phyloP scores from a whole-genome alignment of 2,329 filamentous ascomycete genomes.

The Neurospora crassa region DNA sequence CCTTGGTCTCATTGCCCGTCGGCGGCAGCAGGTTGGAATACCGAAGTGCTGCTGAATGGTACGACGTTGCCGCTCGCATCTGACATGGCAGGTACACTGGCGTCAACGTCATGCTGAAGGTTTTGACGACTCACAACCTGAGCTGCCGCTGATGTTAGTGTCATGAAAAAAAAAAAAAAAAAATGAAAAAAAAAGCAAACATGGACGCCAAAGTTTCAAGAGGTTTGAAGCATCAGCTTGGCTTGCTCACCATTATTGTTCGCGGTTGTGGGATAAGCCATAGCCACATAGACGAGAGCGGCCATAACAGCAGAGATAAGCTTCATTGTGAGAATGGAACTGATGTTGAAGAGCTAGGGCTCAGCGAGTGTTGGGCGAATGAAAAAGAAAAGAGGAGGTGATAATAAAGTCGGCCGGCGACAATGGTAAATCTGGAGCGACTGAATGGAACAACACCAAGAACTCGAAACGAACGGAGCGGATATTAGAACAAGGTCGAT shows the following conservation, averaged over 20 bases:
- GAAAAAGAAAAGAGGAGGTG: neutral
- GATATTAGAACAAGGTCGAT: neutral
- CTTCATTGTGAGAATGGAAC: conserved; percentile 37
- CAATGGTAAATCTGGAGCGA: conserved; percentile 25
- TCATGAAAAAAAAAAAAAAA: too few relatives aligned
- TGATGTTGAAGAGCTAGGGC: neutral
- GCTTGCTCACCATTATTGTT: conserved; percentile 18
- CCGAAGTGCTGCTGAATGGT: conserved; percentile 32
- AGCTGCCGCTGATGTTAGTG: conserved; percentile 8
- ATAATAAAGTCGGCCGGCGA: conserved; percentile 40
- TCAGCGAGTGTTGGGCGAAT: neutral
- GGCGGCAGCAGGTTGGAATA: conserved; percentile 31
- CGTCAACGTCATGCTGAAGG: conserved; percentile 21
- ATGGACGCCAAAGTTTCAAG: neutral
- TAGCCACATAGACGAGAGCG: conserved; percentile 35
- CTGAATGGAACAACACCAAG: conserved; percentile 11
- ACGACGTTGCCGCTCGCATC: conserved; percentile 35
- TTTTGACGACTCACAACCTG: conserved; percentile 26
- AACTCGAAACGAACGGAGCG: conserved; percentile 5
- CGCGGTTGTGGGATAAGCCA: conserved; percentile 26
- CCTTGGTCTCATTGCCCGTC: conserved; percentile 25
- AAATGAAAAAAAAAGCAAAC: too few relatives aligned
- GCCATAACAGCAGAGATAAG: conserved; percentile 37
- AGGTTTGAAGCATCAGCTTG: neutral
- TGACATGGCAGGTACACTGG: conserved; percentile 36